phyloP scores from a whole-genome alignment of 2,329 filamentous ascomycete genomes.

The Stemphylium beticola region DNA sequence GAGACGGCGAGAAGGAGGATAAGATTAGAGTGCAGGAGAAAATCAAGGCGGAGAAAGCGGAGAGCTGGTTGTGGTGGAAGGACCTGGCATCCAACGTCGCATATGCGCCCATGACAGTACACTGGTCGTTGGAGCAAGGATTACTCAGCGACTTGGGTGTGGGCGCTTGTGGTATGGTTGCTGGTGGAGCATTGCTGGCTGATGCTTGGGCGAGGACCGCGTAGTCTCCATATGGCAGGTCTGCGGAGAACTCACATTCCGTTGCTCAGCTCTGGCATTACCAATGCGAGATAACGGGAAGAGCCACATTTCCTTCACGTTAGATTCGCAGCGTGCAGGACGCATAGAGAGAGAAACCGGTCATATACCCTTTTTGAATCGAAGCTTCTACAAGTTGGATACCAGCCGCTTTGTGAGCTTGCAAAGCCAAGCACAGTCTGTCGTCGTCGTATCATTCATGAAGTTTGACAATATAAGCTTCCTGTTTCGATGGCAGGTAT shows the following conservation, averaged over 20 bases:
- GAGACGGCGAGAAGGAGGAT: constrained; percentile 54
- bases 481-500: too few relatives aligned
- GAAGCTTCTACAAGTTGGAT: too few relatives aligned
- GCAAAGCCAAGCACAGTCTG: too few relatives aligned
- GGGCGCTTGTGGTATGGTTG: constrained; percentile 64
- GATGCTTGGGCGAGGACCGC: constrained; percentile 55
- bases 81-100: constrained; percentile 72
- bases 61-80: constrained; percentile 63
- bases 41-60: constrained; percentile 33
- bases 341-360: too few relatives aligned
- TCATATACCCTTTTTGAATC: too few relatives aligned
- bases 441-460: too few relatives aligned
- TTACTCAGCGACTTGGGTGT: constrained; percentile 64
- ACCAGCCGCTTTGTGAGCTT: too few relatives aligned
- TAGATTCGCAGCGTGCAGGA: too few relatives aligned
- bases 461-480: too few relatives aligned
- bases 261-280: not conserved
- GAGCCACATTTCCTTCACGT: too few relatives aligned
- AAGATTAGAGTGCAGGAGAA: constrained; percentile 50
- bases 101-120: constrained; percentile 82
- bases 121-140: constrained; percentile 72
- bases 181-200: constrained; percentile 51
- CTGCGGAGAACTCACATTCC: not conserved
- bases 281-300: not conserved
- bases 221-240: constrained; percentile 10